These are phyloP conservation scores for Ophiostoma sp. DNA, from an alignment of 2,329 filamentous ascomycete genomes.

Conservation along the genomic window DNA sequence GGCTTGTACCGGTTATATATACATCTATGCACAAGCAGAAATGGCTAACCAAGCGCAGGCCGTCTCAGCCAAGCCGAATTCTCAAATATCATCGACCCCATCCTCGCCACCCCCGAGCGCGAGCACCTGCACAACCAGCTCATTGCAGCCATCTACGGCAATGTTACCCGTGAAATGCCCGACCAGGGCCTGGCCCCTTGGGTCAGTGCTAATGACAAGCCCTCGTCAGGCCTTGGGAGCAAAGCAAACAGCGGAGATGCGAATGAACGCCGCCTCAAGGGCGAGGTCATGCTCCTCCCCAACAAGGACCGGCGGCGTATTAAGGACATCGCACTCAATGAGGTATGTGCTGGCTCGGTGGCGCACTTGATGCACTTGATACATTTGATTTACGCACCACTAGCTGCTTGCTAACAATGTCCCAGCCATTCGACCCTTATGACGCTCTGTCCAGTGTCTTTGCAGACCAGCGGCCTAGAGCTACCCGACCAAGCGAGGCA, in stretches of 20 bases:
- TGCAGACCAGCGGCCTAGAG: conserved; percentile 44
- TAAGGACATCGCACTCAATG: conserved; percentile 59
- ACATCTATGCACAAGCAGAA: not conserved
- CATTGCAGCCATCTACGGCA: conserved; percentile 60
- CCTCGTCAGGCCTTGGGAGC: conserved; percentile 49
- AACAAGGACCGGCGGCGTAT: conserved; percentile 60
- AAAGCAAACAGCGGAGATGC: conserved; percentile 63
- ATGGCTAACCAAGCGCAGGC: conserved; percentile 38
- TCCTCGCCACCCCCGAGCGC: conserved; percentile 53
- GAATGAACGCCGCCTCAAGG: conserved; percentile 59
- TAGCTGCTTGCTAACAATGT: not conserved
- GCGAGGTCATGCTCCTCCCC: conserved; percentile 66
- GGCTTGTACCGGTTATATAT: not conserved
- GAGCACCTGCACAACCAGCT: conserved; percentile 64
- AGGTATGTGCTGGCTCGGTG: conserved; percentile 43
- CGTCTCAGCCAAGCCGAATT: conserved; percentile 60
- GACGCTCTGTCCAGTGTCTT: conserved; percentile 51
- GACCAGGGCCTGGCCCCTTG: conserved; percentile 63
- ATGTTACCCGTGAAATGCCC: conserved; percentile 64
- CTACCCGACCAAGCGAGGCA: conserved; percentile 48
- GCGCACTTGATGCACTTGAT: not conserved
- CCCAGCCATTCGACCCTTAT: conserved; percentile 48
- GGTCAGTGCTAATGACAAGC: conserved; percentile 68
- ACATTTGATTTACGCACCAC: not conserved
- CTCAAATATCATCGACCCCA: conserved; percentile 54